phyloP scores from a whole-genome alignment of 805 yeast species.

The Saccharomycopsis babjevae region DNA sequence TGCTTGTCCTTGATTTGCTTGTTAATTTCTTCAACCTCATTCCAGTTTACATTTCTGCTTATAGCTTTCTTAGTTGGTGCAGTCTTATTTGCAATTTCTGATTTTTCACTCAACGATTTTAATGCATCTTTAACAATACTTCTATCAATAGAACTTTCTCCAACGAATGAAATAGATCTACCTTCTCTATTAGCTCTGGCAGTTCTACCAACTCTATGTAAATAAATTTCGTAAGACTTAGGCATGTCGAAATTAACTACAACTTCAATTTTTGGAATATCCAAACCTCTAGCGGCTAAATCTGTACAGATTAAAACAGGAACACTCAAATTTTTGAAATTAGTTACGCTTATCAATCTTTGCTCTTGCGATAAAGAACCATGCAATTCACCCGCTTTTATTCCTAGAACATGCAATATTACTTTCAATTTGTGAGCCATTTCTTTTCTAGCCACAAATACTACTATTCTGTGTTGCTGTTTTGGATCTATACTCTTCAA shows the following conservation, averaged over 20 bases:
- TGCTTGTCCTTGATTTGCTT: constrained; percentile 49
- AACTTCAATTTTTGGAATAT: constrained; percentile 93
- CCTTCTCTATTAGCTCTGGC: constrained; percentile 99
- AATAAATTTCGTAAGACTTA: constrained; percentile 76
- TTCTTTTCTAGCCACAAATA: constrained; percentile 87
- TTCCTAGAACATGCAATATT: constrained; percentile 60
- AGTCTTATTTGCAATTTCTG: neutral
- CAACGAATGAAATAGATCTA: constrained; percentile 85
- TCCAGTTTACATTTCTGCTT: constrained; percentile 92
- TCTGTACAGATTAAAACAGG: constrained; percentile 93
- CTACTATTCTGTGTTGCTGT: constrained; percentile 65
- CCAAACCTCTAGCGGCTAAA: constrained; percentile 97
- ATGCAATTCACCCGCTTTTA: constrained; percentile 71
- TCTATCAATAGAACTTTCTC: constrained; percentile 83
- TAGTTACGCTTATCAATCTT: constrained; percentile 74
- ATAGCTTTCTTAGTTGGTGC: constrained; percentile 47
- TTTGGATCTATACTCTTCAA: constrained; percentile 55
- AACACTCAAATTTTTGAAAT: constrained; percentile 71
- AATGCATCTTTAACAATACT: constrained; percentile 85
- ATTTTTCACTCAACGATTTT: constrained; percentile 10
- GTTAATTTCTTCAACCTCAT: constrained; percentile 60
- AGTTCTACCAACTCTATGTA: constrained; percentile 98
- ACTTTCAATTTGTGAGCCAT: constrained; percentile 81
- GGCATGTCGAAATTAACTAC: constrained; percentile 97
- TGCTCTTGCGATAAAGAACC: constrained; percentile 87